Base-by-base conservation (phyloP, 1,139 yeast species). In the Taphrina wiesneri region DNA sequence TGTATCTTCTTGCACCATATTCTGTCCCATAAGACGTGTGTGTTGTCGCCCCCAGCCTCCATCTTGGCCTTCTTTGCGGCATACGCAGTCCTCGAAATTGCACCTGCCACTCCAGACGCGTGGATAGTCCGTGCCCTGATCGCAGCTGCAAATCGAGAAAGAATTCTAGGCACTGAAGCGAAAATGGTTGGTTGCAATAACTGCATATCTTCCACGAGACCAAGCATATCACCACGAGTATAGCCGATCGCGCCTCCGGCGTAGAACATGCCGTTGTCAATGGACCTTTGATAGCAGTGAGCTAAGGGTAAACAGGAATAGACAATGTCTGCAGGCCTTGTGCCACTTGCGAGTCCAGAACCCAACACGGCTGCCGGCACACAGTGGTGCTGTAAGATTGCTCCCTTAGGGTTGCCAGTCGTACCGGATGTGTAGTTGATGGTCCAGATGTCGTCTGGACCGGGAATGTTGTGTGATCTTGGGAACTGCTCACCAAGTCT, bases 381-480 rank as follows among this genome's bases (percentile, higher is more conserved):
- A 70, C 78, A 80, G 49, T 75, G 75, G 67, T 87, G 90, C 6
- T 83, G 78, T 70, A 87, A 77, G 39, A 83, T 82, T n/a, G 86
- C 92, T 56, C 92, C 92, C 60, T 87, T 87, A 19, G 92, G 92
- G 66, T 79, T 75, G 19, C 91, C 91, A 2, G 92, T 86, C 26
- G 92, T 86, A 39, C 92, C 92, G 6, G 91, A 86, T 15, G 96
- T 88, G 76, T 87, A 88, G 52, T 88, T 85, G 69, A 88, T 85
- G 60, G 92, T 86, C 71, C 85, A 83, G 19, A 81, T 69, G 43
- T 86, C 81, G 5, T 84, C 82, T 0, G 86, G 82, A 0, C 73
- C 75, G 17, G 91, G 88, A 6, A 84, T 82, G 45, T 77, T 75
- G 60, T 80, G 79, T 0, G 80, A 78, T 7, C 78, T 73, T 3